These are phyloP conservation scores for Lizonia empirigonia DNA, from an alignment of 2,329 filamentous ascomycete species.

Conservation along the genomic window DNA sequence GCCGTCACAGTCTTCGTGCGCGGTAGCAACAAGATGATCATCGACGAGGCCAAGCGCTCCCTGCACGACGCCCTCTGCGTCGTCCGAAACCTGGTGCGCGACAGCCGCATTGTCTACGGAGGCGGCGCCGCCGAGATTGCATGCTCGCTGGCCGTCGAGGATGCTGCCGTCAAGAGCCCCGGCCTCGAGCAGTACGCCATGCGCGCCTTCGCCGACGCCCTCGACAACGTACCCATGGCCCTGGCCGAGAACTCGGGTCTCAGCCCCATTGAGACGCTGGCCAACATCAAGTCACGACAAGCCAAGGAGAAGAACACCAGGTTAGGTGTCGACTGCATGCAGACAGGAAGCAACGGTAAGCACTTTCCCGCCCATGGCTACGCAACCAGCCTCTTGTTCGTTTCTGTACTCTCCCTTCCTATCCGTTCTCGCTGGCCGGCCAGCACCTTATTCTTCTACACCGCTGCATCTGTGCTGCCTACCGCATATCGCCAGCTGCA, in stretches of 20 bases:
- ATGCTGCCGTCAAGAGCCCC: conserved; percentile 90
- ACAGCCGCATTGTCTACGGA: conserved; percentile 97
- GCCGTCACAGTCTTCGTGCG: conserved; percentile 96
- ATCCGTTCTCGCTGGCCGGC: not conserved
- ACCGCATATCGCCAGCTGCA: not conserved
- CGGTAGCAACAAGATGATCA: conserved; percentile 99
- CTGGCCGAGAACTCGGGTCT: conserved; percentile 96
- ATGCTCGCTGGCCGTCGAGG: conserved; percentile 94
- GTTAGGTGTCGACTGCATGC: conserved; percentile 97
- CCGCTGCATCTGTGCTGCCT: not conserved
- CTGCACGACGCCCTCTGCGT: conserved; percentile 97
- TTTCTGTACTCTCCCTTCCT: not conserved
- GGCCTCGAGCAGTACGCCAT: conserved; percentile 99
- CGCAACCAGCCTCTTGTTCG: no score
- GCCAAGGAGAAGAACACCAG: conserved; percentile 81
- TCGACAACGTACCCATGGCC: conserved; percentile 93
- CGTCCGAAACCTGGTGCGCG: conserved; percentile 91
- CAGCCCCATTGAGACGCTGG: conserved; percentile 93
- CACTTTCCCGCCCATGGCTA: conserved; percentile 7
- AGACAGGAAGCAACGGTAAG: conserved; percentile 82
- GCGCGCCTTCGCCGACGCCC: conserved; percentile 94
- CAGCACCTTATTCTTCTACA: conserved; percentile 7
- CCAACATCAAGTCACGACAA: conserved; percentile 94
- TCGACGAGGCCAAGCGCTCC: conserved; percentile 97
- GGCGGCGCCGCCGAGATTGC: conserved; percentile 97